Evolutionary conservation across 2,329 filamentous ascomycete species (phyloP).

Genomic region (Hirsutella thompsonii): DNA sequence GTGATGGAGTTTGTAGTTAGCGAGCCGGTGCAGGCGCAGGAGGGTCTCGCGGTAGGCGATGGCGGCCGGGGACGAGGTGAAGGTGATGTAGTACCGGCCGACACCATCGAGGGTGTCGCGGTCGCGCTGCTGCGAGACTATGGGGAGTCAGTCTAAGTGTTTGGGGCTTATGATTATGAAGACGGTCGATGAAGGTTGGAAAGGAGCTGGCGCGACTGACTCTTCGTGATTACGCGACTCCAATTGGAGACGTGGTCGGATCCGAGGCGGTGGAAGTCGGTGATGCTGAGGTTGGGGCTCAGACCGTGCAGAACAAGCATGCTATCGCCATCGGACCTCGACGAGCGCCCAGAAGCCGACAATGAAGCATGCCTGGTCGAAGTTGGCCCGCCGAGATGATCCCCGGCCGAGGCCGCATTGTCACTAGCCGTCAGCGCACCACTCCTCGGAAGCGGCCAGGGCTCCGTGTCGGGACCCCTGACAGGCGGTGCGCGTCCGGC

Average conservation of each 20-base stretch:
- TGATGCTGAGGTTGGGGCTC: slow-evolving; percentile 45
- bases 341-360: background rate
- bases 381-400: background rate
- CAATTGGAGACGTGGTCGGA: slow-evolving; percentile 53
- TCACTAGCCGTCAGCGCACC: background rate
- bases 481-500: too few species aligned
- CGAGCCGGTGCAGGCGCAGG: slow-evolving; percentile 18
- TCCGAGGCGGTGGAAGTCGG: slow-evolving; percentile 59
- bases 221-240: slow-evolving; percentile 47
- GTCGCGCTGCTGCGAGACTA: slow-evolving; percentile 52
- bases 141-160: background rate
- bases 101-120: slow-evolving; percentile 47
- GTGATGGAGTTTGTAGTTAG: slow-evolving; percentile 16
- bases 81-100: slow-evolving; percentile 58
- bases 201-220: background rate
- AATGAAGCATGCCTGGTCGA: background rate
- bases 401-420: background rate
- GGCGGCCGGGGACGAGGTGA: slow-evolving; percentile 46
- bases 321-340: slow-evolving; percentile 4
- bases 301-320: slow-evolving; percentile 46
- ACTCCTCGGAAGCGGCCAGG: too few species aligned
- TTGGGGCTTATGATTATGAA: slow-evolving; percentile 1
- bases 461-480: too few species aligned
- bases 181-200: too few species aligned
- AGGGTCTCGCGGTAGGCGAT: slow-evolving; percentile 38